phyloP scores from a whole-genome alignment of 352 stramenopile genomes.

The Phytophthora aleatoria region DNA sequence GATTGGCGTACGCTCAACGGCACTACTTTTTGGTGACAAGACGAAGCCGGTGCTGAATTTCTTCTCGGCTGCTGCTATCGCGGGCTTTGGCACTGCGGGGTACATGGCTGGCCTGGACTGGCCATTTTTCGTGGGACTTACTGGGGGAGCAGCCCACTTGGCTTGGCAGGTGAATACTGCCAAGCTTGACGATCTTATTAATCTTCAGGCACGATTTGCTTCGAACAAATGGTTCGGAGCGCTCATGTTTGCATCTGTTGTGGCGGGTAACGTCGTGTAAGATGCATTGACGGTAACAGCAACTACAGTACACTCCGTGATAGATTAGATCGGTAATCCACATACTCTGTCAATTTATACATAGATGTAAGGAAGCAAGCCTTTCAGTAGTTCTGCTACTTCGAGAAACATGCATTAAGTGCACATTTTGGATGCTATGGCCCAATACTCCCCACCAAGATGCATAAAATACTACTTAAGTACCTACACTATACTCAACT shows the following conservation, averaged over 20 bases:
- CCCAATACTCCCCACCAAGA: too few species aligned
- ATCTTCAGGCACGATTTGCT: constrained; percentile 93
- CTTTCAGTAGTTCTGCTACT: too few species aligned
- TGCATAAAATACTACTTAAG: too few species aligned
- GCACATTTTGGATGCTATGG: too few species aligned
- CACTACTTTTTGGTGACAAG: constrained; percentile 94
- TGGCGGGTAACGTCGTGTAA: constrained; percentile 76
- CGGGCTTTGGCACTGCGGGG: constrained; percentile 67
- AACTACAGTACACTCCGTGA: background rate
- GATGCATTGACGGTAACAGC: background rate
- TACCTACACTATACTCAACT: too few species aligned
- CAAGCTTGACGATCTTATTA: constrained; percentile 93
- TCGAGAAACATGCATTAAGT: too few species aligned
- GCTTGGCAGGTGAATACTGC: constrained; percentile 97
- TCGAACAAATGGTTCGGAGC: constrained; percentile 94
- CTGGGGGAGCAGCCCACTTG: constrained; percentile 90
- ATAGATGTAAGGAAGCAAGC: too few species aligned
- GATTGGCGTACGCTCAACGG: constrained; percentile 96
- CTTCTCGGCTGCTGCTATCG: constrained; percentile 75
- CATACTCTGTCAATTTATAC: too few species aligned
- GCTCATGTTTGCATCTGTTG: constrained; percentile 83
- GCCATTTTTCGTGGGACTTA: constrained; percentile 91
- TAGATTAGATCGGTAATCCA: background rate
- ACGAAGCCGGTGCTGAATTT: constrained; percentile 94
- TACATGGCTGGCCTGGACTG: constrained; percentile 84